A percentile compares a stretch with the other conserved stretches of the same genome.
Evolutionary conservation across 148 eudicot genomes (phyloP).

Genomic region (Spergularia bocconei): DNA sequence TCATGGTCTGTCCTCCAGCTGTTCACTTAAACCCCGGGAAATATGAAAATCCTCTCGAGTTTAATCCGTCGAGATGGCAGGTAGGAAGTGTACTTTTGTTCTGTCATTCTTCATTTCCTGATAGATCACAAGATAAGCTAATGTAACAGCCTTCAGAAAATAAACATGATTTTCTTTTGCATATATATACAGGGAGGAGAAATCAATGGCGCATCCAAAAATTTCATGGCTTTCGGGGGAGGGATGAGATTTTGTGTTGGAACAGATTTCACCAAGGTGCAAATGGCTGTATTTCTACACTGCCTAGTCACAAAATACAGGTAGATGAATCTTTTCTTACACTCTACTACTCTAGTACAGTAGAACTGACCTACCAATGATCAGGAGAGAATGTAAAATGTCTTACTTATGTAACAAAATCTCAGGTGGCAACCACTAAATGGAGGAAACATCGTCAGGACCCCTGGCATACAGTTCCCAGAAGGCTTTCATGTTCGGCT

Average conservation of each 20-base stretch:
- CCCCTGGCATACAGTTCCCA: slow-evolving; percentile 77
- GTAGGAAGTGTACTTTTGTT: slow-evolving; percentile 29
- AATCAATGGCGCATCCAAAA: slow-evolving; percentile 53
- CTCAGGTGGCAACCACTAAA: slow-evolving; percentile 54
- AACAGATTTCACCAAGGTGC: slow-evolving; percentile 73
- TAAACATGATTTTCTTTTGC: slow-evolving; percentile 7
- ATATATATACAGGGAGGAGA: slow-evolving; percentile 47
- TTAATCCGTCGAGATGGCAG: slow-evolving; percentile 94
- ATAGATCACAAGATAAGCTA: not conserved
- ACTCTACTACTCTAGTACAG: not conserved
- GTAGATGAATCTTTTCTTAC: slow-evolving; percentile 33
- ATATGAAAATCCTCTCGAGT: slow-evolving; percentile 70
- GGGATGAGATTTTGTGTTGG: slow-evolving; percentile 90
- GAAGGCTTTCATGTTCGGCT: slow-evolving; percentile 59
- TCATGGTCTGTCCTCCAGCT: slow-evolving; percentile 95
- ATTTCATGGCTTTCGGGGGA: slow-evolving; percentile 92
- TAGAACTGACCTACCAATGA: too few species aligned
- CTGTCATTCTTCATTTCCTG: not conserved
- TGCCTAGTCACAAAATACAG: slow-evolving; percentile 72
- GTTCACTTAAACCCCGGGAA: slow-evolving; percentile 73
- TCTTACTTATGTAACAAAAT: not conserved
- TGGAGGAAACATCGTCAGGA: slow-evolving; percentile 71
- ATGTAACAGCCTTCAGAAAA: not conserved
- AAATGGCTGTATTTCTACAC: slow-evolving; percentile 76
- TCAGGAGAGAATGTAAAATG: too few species aligned